Conservation (phyloP, 148 eudicot species). For the Agrostemma githago region DNA sequence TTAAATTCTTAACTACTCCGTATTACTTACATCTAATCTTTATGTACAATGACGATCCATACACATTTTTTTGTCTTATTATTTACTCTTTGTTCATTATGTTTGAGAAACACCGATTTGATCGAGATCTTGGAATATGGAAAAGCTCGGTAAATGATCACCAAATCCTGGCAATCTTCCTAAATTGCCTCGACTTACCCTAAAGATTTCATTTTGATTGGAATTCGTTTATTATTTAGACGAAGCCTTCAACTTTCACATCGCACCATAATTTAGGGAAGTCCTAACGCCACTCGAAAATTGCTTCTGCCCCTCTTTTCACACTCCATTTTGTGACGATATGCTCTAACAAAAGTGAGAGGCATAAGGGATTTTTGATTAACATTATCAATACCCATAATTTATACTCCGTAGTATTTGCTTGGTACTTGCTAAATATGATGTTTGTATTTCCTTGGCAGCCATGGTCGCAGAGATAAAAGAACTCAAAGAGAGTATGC, state of each 20-base stretch:
- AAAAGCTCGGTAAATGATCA: too few species aligned
- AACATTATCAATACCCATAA: too few species aligned
- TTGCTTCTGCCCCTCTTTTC: too few species aligned
- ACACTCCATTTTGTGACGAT: too few species aligned
- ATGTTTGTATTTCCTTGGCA: conserved; percentile 25
- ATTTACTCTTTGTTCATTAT: neutral
- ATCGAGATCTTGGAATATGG: neutral
- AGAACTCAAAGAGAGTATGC: conserved; percentile 68
- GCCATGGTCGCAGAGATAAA: conserved; percentile 81
- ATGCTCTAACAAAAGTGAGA: too few species aligned
- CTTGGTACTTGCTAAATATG: neutral
- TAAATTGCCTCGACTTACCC: too few species aligned
- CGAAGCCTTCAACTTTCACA: neutral
- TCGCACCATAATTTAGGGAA: neutral
- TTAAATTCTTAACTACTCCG: neutral
- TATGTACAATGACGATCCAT: neutral
- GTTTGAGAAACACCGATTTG: neutral
- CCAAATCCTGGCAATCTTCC: too few species aligned
- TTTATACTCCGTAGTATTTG: neutral
- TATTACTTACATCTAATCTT: too few species aligned
- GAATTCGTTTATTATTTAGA: too few species aligned
- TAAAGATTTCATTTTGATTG: too few species aligned
- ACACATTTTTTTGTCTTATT: neutral
- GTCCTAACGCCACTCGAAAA: too few species aligned
- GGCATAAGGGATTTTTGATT: too few species aligned